Conservation (phyloP, 2,329 filamentous ascomycete species). For the Fusarium goolgardi region DNA sequence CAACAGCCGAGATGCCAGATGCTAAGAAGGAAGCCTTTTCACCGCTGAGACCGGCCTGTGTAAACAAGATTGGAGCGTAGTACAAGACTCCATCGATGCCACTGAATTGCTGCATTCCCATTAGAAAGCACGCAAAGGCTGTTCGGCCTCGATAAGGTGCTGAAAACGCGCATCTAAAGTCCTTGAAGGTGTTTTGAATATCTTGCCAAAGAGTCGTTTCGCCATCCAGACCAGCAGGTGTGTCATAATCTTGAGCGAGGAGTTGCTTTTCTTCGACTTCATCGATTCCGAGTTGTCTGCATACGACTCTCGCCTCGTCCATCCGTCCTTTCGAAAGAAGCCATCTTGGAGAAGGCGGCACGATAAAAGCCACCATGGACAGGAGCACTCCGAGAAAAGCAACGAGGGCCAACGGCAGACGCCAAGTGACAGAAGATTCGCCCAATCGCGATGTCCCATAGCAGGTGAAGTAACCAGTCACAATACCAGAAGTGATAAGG, state of each 20-base stretch:
- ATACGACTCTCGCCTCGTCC: slow-evolving; percentile 57
- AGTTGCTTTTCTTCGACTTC: slow-evolving; percentile 58
- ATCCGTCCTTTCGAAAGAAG: slow-evolving; percentile 57
- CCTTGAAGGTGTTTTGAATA: slow-evolving; percentile 46
- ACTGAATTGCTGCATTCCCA: slow-evolving; percentile 69
- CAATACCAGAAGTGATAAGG: slow-evolving; percentile 62
- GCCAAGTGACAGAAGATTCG: slow-evolving; percentile 63
- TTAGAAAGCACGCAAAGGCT: slow-evolving; percentile 65
- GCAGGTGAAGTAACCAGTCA: slow-evolving; percentile 69
- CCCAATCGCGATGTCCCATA: slow-evolving; percentile 64
- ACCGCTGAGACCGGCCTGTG: slow-evolving; percentile 67
- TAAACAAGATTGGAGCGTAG: slow-evolving; percentile 70
- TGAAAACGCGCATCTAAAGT: slow-evolving; percentile 52
- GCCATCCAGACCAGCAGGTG: slow-evolving; percentile 35
- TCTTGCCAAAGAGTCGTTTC: slow-evolving; percentile 48
- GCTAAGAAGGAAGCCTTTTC: slow-evolving; percentile 66
- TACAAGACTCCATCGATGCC: slow-evolving; percentile 72
- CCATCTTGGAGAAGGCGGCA: slow-evolving; percentile 68
- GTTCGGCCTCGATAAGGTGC: slow-evolving; percentile 58
- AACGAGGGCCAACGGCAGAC: slow-evolving; percentile 61
- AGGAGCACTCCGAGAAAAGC: slow-evolving; percentile 49
- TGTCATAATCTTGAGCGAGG: slow-evolving; percentile 30
- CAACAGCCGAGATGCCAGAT: slow-evolving; percentile 68
- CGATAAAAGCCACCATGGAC: slow-evolving; percentile 51
- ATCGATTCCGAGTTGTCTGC: slow-evolving; percentile 57